Percentiles rank a stretch among this genome's conserved stretches.
Conservation (phyloP, 345 rosid species). For the Geranium rotundifolium region DNA sequence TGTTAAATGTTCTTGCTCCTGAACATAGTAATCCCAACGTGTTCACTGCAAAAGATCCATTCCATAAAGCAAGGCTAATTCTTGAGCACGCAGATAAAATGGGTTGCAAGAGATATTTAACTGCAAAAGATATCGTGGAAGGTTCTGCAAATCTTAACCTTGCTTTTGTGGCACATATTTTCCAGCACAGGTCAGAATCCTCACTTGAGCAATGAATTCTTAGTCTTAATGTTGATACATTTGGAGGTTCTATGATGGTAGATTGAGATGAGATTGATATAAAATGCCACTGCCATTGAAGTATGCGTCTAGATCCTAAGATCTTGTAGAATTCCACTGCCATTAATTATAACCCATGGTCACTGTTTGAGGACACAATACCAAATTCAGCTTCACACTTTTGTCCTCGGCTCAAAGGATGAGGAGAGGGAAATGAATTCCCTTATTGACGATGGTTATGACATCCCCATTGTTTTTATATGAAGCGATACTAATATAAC, state of each 20-base stretch:
- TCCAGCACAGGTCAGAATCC: slow-evolving; percentile 79
- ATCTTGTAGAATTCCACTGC: too few relatives aligned
- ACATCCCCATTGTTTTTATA: too few relatives aligned
- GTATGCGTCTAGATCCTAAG: too few relatives aligned
- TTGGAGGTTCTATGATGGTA: neutral
- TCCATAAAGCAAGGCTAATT: slow-evolving; percentile 70
- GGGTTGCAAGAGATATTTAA: slow-evolving; percentile 96
- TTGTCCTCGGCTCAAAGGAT: too few relatives aligned
- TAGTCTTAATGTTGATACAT: neutral
- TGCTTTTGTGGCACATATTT: slow-evolving; percentile 94
- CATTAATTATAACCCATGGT: too few relatives aligned
- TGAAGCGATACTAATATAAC: too few relatives aligned
- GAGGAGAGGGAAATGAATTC: too few relatives aligned
- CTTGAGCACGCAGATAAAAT: slow-evolving; percentile 95
- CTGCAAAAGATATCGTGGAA: slow-evolving; percentile 88
- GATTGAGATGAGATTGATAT: too few relatives aligned
- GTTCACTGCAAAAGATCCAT: slow-evolving; percentile 35
- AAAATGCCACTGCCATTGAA: too few relatives aligned
- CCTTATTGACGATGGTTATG: too few relatives aligned
- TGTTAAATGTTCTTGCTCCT: slow-evolving; percentile 83
- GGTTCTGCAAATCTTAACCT: slow-evolving; percentile 97
- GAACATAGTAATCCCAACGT: slow-evolving; percentile 65
- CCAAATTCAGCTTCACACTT: too few relatives aligned
- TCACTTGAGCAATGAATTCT: neutral
- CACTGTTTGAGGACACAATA: too few relatives aligned